Conservation (phyloP, 768 basidiomycete genomes). For the Xerocomellus dryophilus region DNA sequence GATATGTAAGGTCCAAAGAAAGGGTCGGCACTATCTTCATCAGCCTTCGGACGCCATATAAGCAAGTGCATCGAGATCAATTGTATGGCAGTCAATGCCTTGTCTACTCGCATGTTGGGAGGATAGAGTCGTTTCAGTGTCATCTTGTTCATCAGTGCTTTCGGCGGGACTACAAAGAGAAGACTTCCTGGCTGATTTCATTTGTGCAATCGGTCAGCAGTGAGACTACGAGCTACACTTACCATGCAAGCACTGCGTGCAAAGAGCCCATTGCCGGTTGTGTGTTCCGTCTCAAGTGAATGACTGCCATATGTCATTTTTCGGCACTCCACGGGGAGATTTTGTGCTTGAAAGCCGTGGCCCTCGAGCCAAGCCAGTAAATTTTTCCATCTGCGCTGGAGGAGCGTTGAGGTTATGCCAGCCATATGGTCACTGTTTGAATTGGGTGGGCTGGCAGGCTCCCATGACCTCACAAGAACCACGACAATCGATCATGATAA, state of each 20-base stretch:
- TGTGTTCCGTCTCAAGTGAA: conserved; percentile 18
- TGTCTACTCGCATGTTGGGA: conserved; percentile 10
- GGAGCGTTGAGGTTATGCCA: neutral
- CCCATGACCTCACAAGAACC: no score
- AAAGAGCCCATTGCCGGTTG: conserved; percentile 71
- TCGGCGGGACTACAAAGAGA: conserved; percentile 69
- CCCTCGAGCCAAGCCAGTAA: conserved; percentile 52
- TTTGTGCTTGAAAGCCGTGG: conserved; percentile 45
- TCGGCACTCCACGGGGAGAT: conserved; percentile 51
- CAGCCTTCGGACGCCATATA: conserved; percentile 53
- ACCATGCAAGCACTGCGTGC: conserved; percentile 44
- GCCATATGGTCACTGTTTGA: neutral
- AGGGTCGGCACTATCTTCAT: conserved; percentile 47
- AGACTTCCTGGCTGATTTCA: conserved; percentile 46
- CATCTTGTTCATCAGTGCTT: conserved; percentile 65
- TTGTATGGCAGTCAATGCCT: conserved; percentile 60
- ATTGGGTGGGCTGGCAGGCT: no score
- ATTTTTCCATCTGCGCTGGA: conserved; percentile 38
- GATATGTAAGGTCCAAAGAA: conserved; percentile 76
- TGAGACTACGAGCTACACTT: conserved; percentile 14
- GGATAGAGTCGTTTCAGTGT: conserved; percentile 67
- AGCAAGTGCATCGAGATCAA: conserved; percentile 78
- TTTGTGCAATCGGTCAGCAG: neutral
- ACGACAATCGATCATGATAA: neutral
- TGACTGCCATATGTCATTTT: conserved; percentile 37